These are phyloP conservation scores for Cladosporium sp. DNA, from an alignment of 2,329 filamentous ascomycete species.

Conservation along the genomic window DNA sequence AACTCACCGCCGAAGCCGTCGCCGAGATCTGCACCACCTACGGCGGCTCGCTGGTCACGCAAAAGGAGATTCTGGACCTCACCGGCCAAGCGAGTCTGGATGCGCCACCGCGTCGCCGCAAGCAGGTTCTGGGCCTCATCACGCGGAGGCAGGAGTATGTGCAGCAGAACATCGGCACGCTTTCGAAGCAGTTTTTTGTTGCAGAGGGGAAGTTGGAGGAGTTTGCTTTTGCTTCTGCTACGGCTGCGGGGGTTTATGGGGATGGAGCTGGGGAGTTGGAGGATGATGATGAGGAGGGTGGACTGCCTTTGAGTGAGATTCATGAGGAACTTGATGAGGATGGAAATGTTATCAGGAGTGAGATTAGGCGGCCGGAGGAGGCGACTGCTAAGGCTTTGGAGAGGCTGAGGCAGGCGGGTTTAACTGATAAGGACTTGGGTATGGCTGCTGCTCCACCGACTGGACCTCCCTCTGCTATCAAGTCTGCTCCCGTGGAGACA, in stretches of 20 bases:
- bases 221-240: constrained; percentile 36
- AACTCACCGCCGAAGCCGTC: constrained; percentile 27
- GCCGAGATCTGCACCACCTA: constrained; percentile 52
- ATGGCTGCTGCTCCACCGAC: not conserved
- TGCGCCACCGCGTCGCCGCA: constrained; percentile 45
- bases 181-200: constrained; percentile 66
- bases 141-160: constrained; percentile 84
- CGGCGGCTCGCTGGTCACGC: constrained; percentile 59
- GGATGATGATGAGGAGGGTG: constrained; percentile 53
- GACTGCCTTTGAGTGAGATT: constrained; percentile 81
- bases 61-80: constrained; percentile 54
- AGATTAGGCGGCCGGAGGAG: constrained; percentile 55
- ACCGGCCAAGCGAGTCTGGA: constrained; percentile 38
- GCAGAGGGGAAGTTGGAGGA: constrained; percentile 67
- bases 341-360: constrained; percentile 67
- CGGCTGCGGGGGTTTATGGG: constrained; percentile 29
- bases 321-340: constrained; percentile 88
- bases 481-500: not conserved
- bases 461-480: constrained; percentile 7
- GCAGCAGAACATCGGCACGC: constrained; percentile 67
- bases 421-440: constrained; percentile 34
- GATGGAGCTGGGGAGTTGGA: constrained; percentile 34
- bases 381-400: constrained; percentile 64
- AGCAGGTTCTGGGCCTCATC: constrained; percentile 64
- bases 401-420: constrained; percentile 70